Evolutionary conservation across 345 rosid species (phyloP).

Genomic region (Populus pruinosa): DNA sequence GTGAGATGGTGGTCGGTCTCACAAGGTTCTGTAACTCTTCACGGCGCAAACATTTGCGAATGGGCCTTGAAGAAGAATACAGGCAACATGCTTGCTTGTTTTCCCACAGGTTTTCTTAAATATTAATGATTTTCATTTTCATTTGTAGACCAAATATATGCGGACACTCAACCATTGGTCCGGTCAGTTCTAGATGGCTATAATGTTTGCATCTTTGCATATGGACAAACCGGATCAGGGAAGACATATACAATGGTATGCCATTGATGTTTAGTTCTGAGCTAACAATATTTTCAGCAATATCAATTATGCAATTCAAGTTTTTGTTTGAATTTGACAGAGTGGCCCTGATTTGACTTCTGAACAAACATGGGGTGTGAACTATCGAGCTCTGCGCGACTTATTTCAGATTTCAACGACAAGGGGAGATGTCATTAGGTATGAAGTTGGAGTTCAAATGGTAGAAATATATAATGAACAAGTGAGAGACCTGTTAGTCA

Average conservation of each 20-base stretch:
- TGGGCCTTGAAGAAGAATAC: background rate
- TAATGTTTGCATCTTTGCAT: constrained; percentile 94
- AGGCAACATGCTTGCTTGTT: too few species aligned
- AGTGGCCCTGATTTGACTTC: constrained; percentile 84
- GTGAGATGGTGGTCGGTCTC: background rate
- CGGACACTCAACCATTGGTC: constrained; percentile 71
- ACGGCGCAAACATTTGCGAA: background rate
- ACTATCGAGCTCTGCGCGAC: constrained; percentile 86
- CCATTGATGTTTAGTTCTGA: background rate
- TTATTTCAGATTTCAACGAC: constrained; percentile 74
- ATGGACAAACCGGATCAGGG: constrained; percentile 99
- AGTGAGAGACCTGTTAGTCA: constrained; percentile 86
- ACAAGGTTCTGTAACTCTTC: background rate
- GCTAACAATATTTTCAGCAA: background rate
- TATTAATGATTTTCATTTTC: background rate
- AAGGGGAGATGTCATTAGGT: constrained; percentile 55
- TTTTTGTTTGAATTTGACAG: constrained; percentile 32
- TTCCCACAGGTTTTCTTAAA: background rate
- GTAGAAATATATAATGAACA: constrained; percentile 97
- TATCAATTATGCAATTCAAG: background rate
- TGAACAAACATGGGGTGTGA: constrained; percentile 90
- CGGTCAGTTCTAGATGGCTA: constrained; percentile 91
- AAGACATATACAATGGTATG: constrained; percentile 94
- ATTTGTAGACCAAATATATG: constrained; percentile 72
- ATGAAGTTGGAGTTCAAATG: constrained; percentile 97